These are phyloP conservation scores for Glycyrrhiza uralensis DNA, from an alignment of 306 rosid genomes.

Conservation along the genomic window DNA sequence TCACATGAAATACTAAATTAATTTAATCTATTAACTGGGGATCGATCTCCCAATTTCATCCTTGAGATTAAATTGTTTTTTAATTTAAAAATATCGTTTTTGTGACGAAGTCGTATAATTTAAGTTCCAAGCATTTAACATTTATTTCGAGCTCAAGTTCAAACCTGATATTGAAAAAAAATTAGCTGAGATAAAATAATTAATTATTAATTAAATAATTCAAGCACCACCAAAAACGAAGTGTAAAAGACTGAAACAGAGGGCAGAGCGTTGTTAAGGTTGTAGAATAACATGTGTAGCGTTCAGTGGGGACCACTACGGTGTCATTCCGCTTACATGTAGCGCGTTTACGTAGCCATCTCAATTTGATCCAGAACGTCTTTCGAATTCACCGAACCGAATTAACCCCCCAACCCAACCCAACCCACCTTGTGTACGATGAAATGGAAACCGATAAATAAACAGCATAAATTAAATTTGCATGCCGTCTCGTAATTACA, in stretches of 20 bases:
- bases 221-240: not conserved
- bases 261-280: not conserved
- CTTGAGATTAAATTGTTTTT: not conserved
- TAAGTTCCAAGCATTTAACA: not conserved
- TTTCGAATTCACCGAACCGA: conserved; percentile 20
- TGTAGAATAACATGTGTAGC: not conserved
- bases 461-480: not conserved
- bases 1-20: not conserved
- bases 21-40: not conserved
- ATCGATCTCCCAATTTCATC: not conserved
- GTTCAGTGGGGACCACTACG: conserved; percentile 16
- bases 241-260: not conserved
- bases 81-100: not conserved
- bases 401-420: conserved; percentile 13
- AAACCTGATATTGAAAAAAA: not conserved
- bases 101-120: too few species aligned
- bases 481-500: not conserved
- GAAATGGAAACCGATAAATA: not conserved
- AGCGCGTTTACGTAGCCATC: conserved; percentile 37
- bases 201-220: too few species aligned
- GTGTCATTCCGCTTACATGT: conserved; percentile 2
- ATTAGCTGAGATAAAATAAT: too few species aligned
- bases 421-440: not conserved
- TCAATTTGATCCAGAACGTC: not conserved
- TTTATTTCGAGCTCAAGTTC: not conserved